Percentiles rank a stretch among this genome's conserved stretches.
Evolutionary conservation across 148 eudicot genomes (phyloP).

Genomic region (Vaccinium vitisidaea): DNA sequence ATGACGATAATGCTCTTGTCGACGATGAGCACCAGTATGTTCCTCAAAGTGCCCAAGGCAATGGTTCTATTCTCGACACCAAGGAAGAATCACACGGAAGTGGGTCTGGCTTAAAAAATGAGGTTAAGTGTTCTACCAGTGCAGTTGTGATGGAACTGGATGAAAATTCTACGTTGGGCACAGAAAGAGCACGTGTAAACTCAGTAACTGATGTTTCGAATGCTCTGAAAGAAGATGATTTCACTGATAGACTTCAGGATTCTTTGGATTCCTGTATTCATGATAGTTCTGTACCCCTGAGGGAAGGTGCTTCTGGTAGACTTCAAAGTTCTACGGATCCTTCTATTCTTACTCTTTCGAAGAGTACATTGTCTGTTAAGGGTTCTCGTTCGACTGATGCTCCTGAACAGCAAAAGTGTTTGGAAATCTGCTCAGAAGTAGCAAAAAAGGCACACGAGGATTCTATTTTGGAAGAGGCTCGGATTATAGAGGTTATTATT

Average conservation of each 20-base stretch:
- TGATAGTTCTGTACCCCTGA: slow-evolving; percentile 18
- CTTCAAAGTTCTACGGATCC: slow-evolving; percentile 10
- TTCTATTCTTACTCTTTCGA: slow-evolving; percentile 15
- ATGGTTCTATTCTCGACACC: slow-evolving; percentile 32
- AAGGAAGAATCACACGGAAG: slow-evolving; percentile 34
- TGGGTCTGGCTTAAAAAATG: slow-evolving; percentile 34
- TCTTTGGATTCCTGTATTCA: slow-evolving; percentile 31
- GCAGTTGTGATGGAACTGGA: slow-evolving; percentile 31
- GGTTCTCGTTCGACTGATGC: slow-evolving; percentile 26
- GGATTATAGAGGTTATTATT: slow-evolving; percentile 69
- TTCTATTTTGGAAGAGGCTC: slow-evolving; percentile 82
- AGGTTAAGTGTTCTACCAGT: slow-evolving; percentile 26
- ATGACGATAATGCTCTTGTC: slow-evolving; percentile 27
- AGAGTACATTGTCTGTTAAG: slow-evolving; percentile 8
- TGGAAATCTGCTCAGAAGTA: slow-evolving; percentile 39
- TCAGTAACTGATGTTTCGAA: slow-evolving; percentile 16
- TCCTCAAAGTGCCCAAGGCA: slow-evolving; percentile 27
- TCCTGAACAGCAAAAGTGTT: slow-evolving; percentile 38
- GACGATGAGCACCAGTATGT: slow-evolving; percentile 28
- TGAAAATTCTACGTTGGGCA: slow-evolving; percentile 27
- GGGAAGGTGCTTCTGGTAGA: not conserved
- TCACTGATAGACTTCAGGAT: slow-evolving; percentile 26
- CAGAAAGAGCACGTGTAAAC: slow-evolving; percentile 27
- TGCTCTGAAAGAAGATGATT: slow-evolving; percentile 30
- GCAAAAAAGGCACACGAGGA: slow-evolving; percentile 71